Evolutionary conservation across 495 filamentous ascomycete genomes (phyloP).

Genomic region (Neurospora tetrasperma): DNA sequence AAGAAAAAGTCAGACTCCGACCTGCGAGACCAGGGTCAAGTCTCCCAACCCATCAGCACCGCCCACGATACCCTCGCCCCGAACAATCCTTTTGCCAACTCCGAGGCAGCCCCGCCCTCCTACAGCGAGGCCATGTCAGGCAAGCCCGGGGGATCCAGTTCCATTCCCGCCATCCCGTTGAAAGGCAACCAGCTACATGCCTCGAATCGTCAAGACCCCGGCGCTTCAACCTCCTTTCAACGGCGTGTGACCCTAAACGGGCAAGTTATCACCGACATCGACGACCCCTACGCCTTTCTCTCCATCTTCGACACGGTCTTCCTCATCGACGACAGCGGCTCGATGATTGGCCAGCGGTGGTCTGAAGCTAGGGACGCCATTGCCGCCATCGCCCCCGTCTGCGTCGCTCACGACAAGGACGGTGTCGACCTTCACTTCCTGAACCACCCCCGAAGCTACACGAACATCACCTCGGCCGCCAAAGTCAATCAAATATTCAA

Average conservation of each 20-base stretch:
- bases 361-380: conserved; percentile 63
- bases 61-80: neutral
- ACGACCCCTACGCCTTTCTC: conserved; percentile 76
- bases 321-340: conserved; percentile 84
- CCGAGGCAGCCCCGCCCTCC: conserved; percentile 8
- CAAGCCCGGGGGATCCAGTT: conserved; percentile 4
- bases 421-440: conserved; percentile 96
- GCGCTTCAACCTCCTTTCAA: neutral
- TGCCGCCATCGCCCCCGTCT: conserved; percentile 70
- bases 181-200: neutral
- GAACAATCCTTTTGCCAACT: conserved; percentile 2
- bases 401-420: conserved; percentile 70
- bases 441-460: conserved; percentile 49
- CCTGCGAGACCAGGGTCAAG: neutral
- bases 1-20: neutral
- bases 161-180: conserved; percentile 5
- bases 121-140: conserved; percentile 10
- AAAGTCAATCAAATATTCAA: conserved; percentile 58
- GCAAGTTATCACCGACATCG: conserved; percentile 19
- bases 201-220: neutral
- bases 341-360: conserved; percentile 78
- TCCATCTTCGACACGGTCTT: conserved; percentile 83
- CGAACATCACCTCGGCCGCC: conserved; percentile 41
- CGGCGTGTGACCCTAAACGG: neutral
- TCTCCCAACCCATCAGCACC: neutral